Base-by-base conservation (phyloP, 306 rosid species). In the Hippophae gyantsensis region DNA sequence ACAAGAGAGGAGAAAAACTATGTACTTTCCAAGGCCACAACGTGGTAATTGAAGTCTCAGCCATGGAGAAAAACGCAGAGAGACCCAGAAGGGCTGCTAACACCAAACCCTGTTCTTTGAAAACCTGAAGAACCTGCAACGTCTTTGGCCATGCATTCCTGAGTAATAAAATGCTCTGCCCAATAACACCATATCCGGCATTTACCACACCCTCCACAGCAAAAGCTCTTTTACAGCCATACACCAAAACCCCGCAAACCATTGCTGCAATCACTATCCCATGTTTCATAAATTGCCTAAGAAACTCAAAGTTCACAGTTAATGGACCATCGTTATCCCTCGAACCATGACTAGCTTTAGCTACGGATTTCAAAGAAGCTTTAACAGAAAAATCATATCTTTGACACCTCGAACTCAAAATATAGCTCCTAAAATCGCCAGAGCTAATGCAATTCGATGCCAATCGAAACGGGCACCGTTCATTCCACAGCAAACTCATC, bases 11-110 rank as follows among this genome's bases (percentile, higher is more conserved):
- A 44, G 7, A 12, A 8, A 47, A 27, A 57, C 4, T 32, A 2
- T 27, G 38, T 79, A 93, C 99, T 95, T 93, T 93, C 99, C 99
- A 93, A 69, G 99, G 99, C 99, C 99, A 93, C 56, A 93, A 85
- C 5, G 95, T 93, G 43, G 97, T 93, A 67, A 93, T 93, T 38
- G 99, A 84, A 66, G 99, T 93, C 94, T 93, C 99, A 0, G 97
- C 99, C 94, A 93, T 69, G n/a, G 99, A 93, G 84, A 93, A 93
- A 75, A 93, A 88, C 1, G 99, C 99, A 0, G 99, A 93, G 64
- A 93, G 94, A 42, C 97, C 90, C 79, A 93, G 74, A 71, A 93
- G 99, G 65, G 81, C 25, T 1, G 86, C 94, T 80, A 93, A 67
- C 42, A 93, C 12, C 76, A 93, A 63, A 8, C 99, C 99, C 63